Evolutionary conservation across 176 grass and related monocot genomes (phyloP).

Genomic region (Triticum turgidum): DNA sequence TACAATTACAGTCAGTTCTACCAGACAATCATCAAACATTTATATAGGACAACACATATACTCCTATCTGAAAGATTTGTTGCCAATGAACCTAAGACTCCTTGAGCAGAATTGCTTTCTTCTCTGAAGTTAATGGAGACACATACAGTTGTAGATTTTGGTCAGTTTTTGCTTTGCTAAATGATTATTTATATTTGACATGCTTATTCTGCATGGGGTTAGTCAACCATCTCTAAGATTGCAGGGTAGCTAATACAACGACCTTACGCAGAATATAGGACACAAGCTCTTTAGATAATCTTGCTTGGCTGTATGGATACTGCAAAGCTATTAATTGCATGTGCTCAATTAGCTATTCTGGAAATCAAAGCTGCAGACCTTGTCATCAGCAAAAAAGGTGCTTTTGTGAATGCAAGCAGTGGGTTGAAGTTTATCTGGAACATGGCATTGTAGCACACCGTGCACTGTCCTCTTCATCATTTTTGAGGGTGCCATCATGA

Average conservation of each 20-base stretch:
- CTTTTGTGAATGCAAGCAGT: background rate
- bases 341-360: background rate
- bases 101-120: background rate
- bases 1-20: background rate
- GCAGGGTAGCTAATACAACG: background rate
- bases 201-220: background rate
- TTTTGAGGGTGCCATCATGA: too few species aligned
- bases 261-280: background rate
- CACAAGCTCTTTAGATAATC: background rate
- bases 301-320: background rate
- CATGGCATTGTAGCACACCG: background rate
- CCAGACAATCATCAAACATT: background rate
- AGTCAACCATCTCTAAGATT: background rate
- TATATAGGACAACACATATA: background rate
- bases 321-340: background rate
- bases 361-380: background rate
- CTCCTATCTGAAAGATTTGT: background rate
- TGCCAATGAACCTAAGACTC: background rate
- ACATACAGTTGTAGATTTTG: background rate
- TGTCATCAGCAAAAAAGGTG: background rate
- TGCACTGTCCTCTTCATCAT: background rate
- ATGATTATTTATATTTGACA: background rate
- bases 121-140: background rate
- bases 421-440: background rate
- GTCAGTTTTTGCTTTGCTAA: background rate